Base-by-base conservation (phyloP, 1,139 yeast species). In the Chernovozyma sophiae-reginae region DNA sequence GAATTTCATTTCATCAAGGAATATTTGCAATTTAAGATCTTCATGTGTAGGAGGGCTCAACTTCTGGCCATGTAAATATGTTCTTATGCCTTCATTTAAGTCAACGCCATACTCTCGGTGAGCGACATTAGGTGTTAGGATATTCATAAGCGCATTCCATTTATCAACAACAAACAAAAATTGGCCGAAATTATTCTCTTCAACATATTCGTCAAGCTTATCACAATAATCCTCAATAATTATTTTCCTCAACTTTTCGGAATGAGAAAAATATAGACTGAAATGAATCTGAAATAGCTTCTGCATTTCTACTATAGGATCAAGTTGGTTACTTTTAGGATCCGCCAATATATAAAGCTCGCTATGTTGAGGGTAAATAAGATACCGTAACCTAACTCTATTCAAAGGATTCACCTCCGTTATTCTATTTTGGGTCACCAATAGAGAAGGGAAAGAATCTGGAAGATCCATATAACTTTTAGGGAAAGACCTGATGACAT, bases 231-330 rank as follows among this genome's bases (percentile, higher is more conserved):
- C 65, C 12, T 60, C 51, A 31, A 56, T 56, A 8, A 72, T 59
- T 4, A 55, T 56, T 23, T 55, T 55, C 47, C 55, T 75, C 47
- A 58, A 68, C 49, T 39, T 53, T 37, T 33, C 53, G 16, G 58
- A 72, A 53, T 55, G 77, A 47, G 53, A 62, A 42, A 70, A 69
- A 45, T 64, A 70, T 14, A 70, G 51, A 3, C 68, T 58, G 39
- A 53, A 66, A 43, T 70, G 74, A 19, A 69, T 62, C 56, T 67
- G 70, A 40, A 69, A 62, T 7, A 69, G 45, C 43, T 63, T 75
- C 17, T 83, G 85, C 34, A 87, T 72, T 51, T 89, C 96, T 33
- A 69, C 72, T 44, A 84, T 64, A 3, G 96, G 92, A 49, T 85
- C 81, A 41, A 82, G 66, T 44, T 79, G 85, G 37, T 75, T 74